Percentiles rank a stretch among this genome's conserved stretches.
Conservation (phyloP, 305 asterid genomes). For the Fraxinus floribunda region DNA sequence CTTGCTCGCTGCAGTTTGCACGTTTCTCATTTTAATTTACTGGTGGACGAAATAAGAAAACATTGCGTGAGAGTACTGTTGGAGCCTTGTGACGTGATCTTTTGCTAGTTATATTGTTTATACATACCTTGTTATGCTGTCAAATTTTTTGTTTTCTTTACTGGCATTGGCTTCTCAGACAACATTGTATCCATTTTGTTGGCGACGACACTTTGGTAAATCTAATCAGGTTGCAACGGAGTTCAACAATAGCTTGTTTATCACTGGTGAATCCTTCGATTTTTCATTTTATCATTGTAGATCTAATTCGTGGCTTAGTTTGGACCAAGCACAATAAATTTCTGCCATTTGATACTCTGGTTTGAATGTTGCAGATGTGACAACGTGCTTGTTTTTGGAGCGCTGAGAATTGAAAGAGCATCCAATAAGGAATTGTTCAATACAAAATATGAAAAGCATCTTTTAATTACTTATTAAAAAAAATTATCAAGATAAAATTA, state of each 20-base stretch:
- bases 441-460: neutral
- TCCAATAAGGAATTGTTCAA: neutral
- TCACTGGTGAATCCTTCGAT: neutral
- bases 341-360: neutral
- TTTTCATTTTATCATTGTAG: neutral
- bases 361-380: neutral
- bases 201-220: neutral
- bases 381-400: neutral
- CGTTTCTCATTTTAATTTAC: slow-evolving; percentile 76
- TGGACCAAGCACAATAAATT: neutral
- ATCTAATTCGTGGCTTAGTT: neutral
- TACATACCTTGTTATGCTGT: slow-evolving; percentile 37
- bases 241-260: neutral
- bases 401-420: neutral
- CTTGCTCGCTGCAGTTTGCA: slow-evolving; percentile 83
- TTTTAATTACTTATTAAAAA: neutral
- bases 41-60: slow-evolving; percentile 82
- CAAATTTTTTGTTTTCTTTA: slow-evolving; percentile 26
- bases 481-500: neutral
- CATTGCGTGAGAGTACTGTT: neutral
- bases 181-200: slow-evolving; percentile 18
- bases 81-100: slow-evolving; percentile 29
- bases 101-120: slow-evolving; percentile 33
- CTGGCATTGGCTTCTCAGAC: slow-evolving; percentile 21
- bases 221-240: neutral